These are phyloP conservation scores for Lecanicillium sp. DNA, from an alignment of 2,329 filamentous ascomycete species.

Conservation along the genomic window DNA sequence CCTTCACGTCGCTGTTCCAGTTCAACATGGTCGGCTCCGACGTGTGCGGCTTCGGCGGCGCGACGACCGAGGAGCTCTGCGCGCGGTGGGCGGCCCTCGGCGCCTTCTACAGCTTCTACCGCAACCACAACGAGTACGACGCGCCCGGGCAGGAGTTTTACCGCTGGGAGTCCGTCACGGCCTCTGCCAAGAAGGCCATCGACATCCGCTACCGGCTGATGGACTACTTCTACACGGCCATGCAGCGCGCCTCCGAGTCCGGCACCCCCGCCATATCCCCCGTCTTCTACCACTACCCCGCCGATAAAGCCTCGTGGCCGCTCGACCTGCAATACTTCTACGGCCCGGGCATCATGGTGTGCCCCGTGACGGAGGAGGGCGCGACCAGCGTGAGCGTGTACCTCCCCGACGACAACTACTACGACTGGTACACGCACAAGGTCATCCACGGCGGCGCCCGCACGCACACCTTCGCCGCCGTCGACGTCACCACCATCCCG, in stretches of 20 bases:
- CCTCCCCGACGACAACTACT: conserved; percentile 43
- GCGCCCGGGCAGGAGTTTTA: conserved; percentile 56
- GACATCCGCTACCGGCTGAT: conserved; percentile 63
- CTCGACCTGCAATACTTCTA: conserved; percentile 44
- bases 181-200: conserved; percentile 60
- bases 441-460: conserved; percentile 34
- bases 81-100: conserved; percentile 61
- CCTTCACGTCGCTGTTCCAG: conserved; percentile 60
- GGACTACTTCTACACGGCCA: conserved; percentile 69
- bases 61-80: conserved; percentile 58
- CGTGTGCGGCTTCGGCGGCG: conserved; percentile 68
- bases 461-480: conserved; percentile 28
- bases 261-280: conserved; percentile 68
- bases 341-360: conserved; percentile 37
- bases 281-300: conserved; percentile 61
- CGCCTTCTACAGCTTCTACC: conserved; percentile 62
- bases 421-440: conserved; percentile 43
- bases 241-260: conserved; percentile 52
- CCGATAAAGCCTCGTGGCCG: conserved; percentile 34
- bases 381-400: conserved; percentile 38
- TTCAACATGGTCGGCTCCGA: conserved; percentile 65
- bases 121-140: conserved; percentile 54
- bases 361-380: conserved; percentile 36
- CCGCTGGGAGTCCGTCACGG: conserved; percentile 54
- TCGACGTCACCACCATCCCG: conserved; percentile 47